Evolutionary conservation across 2,329 filamentous ascomycete species (phyloP).

Genomic region (Onygenales sp.): DNA sequence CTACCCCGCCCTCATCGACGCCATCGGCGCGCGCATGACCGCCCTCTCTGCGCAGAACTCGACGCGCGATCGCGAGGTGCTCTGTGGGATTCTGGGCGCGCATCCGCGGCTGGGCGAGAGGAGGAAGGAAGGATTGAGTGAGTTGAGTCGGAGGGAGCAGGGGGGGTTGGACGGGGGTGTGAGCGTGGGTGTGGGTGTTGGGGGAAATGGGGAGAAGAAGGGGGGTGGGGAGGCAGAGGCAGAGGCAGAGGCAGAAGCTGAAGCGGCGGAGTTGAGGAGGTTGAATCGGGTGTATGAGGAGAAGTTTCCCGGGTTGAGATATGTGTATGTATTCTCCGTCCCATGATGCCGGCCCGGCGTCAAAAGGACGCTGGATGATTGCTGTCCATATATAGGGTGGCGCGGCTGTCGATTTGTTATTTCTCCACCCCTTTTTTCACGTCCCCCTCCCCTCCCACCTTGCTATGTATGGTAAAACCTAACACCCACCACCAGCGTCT

Average conservation of each 20-base stretch:
- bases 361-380: no score
- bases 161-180: slow-evolving; percentile 50
- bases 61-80: slow-evolving; percentile 43
- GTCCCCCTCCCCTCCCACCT: no score
- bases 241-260: slow-evolving; percentile 17
- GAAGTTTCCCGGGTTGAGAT: slow-evolving; percentile 72
- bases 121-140: slow-evolving; percentile 61
- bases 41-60: slow-evolving; percentile 46
- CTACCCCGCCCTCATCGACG: slow-evolving; percentile 61
- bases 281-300: slow-evolving; percentile 73
- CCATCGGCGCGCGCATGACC: slow-evolving; percentile 54
- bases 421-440: no score
- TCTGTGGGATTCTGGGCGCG: slow-evolving; percentile 66
- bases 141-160: slow-evolving; percentile 72
- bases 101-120: slow-evolving; percentile 72
- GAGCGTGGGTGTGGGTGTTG: background rate
- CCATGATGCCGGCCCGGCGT: no score
- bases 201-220: slow-evolving; percentile 20
- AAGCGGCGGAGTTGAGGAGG: slow-evolving; percentile 39
- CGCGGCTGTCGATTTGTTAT: no score
- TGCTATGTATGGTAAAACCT: background rate
- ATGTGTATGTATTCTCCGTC: slow-evolving; percentile 47
- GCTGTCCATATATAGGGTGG: no score
- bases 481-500: slow-evolving; percentile 46
- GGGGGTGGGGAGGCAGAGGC: slow-evolving; percentile 27